phyloP scores from a whole-genome alignment of 345 rosid species.

The Psidium friedrichsthalianum region DNA sequence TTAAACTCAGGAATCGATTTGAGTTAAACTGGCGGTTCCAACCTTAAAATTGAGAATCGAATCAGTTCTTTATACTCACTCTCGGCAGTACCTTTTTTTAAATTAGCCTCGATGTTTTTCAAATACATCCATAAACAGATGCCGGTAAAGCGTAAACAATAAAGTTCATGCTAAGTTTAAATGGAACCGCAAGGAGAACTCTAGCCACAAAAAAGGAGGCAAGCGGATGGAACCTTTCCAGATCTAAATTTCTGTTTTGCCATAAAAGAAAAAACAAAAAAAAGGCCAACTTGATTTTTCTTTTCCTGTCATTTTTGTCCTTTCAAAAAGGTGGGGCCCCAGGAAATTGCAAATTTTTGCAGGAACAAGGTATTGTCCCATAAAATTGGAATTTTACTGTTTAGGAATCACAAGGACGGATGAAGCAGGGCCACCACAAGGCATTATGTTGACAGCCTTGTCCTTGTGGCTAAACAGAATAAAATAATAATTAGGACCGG shows the following conservation, averaged over 20 bases:
- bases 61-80: background rate
- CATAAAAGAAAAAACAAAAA: background rate
- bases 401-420: background rate
- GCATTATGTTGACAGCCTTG: background rate
- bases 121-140: background rate
- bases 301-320: background rate
- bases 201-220: too few relatives aligned
- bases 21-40: background rate
- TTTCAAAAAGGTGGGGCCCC: background rate
- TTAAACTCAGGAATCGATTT: too few relatives aligned
- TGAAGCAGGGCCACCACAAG: background rate
- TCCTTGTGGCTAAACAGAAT: background rate
- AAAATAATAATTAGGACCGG: background rate
- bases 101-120: background rate
- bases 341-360: background rate
- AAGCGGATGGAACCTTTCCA: too few relatives aligned
- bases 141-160: background rate
- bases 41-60: background rate
- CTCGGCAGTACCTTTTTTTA: background rate
- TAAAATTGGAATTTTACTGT: background rate
- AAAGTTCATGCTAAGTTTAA: background rate
- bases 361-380: background rate
- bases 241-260: too few relatives aligned
- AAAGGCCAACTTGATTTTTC: background rate
- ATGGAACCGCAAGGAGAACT: background rate